Evolutionary conservation across 2,329 filamentous ascomycete species (phyloP), one percentile per base, ranked within the genome.

Genomic region (Chrysosporium queenslandicum): DNA sequence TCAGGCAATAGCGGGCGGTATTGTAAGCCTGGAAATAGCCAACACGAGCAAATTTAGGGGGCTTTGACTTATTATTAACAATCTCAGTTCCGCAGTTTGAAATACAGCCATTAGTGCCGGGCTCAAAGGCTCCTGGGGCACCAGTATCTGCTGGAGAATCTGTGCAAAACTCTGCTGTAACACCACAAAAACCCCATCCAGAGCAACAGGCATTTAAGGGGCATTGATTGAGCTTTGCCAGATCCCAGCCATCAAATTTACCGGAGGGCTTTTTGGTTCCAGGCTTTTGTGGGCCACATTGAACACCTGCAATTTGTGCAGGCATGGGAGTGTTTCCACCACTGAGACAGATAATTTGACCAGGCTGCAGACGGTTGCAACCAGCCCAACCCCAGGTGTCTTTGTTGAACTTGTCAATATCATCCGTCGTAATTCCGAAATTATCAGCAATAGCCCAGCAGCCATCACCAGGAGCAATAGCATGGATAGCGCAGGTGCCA

Each of bases 131-230:
- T 16, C 46, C 46, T n/a, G 46, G 46, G 16, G 58, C 56, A 2
- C 68, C 67, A n/a, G n/a, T n/a, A n/a, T n/a, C n/a, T n/a, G n/a
- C n/a, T 0, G 60, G 27, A 16, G 39, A 23, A 3, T 57, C 54
- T 2, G 58, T 62, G 59, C 74, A 77, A 56, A 75, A 76, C 11
- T 73, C 72, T 0, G 58, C 56, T 0, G 71, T 72, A 1, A 66
- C 65, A 5, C 74, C 74, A 27, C 74, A 77, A 48, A 72, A 65
- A 0, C 74, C 75, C 63, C 70, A 73, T 36, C 65, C 61, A 52
- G 71, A 64, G 56, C 71, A 74, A 57, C 71, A 74, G 2, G 66
- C 68, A 41, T 72, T 72, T 3, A 71, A 59, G 5, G 66, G 68
- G 54, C 76, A 78, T 0, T 67, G 71, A 54, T 77, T 78, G 4